Evolutionary conservation across 1,284 basidiomycete species (phyloP), one percentile per base, ranked within the genome.

Genomic region (Porogramme epimiltina): DNA sequence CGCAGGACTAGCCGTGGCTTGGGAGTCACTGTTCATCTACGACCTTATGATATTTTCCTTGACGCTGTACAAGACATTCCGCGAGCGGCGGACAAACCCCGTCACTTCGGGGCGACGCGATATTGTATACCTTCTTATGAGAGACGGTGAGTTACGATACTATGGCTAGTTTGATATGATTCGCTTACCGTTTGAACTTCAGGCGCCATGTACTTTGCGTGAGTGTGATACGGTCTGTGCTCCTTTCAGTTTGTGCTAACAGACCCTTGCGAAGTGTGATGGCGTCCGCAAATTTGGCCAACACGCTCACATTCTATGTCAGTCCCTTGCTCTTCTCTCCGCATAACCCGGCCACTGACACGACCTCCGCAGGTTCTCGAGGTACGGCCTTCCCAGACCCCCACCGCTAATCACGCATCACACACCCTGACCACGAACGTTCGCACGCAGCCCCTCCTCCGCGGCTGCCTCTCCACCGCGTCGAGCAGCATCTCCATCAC

Each of bases 241-340:
- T 18, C 41, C 42, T n/a, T n/a, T n/a, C n/a, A n/a, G n/a, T n/a
- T 45, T 38, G 19, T 23, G 33, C 36, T 28, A 13, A 9, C 42
- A 47, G 37, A 44, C 43, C 23, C 45, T 23, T 42, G 38, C 23
- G 19, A 19, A 36, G 71, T 6, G 61, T 68, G 31, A 72, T 73
- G 70, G 67, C 64, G 2, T 50, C 63, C 16, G 63, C 62, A n/a
- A 67, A 69, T 46, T 47, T 67, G 24, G 60, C 64, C 40, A 66
- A 66, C 47, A 64, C 59, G 22, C 38, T 71, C 25, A 67, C 69
- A 13, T 69, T 68, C 58, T 73, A 72, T 47, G 71, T 71, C 52
- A 54, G 65, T 58, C 15, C 26, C n/a, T 31, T 28, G 28, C 33
- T 39, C 49, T 33, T 9, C 20, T 28, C 37, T 31, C 34, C 23